Evolutionary conservation across 306 rosid species (phyloP), one percentile per base, ranked within the genome.

Genomic region (Trifolium dubium): DNA sequence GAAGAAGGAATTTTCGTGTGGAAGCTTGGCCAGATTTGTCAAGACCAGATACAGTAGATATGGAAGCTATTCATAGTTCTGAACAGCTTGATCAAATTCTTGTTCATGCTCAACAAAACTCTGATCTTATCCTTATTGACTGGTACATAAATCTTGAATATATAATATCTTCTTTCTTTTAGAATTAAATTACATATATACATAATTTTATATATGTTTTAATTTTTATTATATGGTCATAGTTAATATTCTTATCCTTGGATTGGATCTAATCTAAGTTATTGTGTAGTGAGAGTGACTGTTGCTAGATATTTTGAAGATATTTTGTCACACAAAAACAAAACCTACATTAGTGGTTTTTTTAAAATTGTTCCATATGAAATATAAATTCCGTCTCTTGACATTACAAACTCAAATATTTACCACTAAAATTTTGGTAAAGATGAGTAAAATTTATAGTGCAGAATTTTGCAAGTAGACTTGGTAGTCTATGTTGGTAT

Each of bases 41-140:
- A 15, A 81, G 75, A 68, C 90, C 96, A 1, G 67, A 82, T 46
- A 11, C 14, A 8, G 30, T 87, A 3, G 97, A 82, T 66, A 67
- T 89, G 97, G 94, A 87, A 59, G 40, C 87, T 29, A 87, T 94
- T 29, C 64, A 82, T 23, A 92, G 89, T 76, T 66, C 70, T 50
- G 92, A 88, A 9, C 95, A 91, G 0, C 87, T 91, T 0, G 98
- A 94, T 82, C 97, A 60, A 71, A 88, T 93, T 83, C 84, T 93
- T 4, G 14, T 69, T 55, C 79, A 28, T 3, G 89, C 97, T 37
- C 86, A 75, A 4, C 80, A 88, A 4, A 79, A 77, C 5, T 88
- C 93, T 8, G 85, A 89, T 12, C 91, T 92, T 5, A 56, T 94
- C 64, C 40, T 94, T 83, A 88, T 94, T 64, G 98, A 91, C 49